phyloP scores from a whole-genome alignment of 805 yeast genomes.

The Cyberlindnera lachancei region DNA sequence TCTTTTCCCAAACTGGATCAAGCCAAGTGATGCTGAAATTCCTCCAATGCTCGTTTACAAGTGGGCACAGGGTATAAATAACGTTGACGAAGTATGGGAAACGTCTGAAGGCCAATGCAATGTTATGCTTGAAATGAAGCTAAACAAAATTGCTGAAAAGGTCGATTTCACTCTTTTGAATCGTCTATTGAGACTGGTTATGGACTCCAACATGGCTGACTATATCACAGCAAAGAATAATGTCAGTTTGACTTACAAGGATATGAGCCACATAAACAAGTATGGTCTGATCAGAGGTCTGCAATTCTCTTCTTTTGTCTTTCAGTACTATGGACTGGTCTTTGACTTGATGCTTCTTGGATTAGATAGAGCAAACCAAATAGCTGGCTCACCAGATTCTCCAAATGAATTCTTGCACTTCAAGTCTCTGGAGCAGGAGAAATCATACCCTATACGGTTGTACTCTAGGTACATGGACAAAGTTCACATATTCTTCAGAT shows the following conservation, averaged over 20 bases:
- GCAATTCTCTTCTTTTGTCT: constrained; percentile 83
- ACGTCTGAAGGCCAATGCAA: constrained; percentile 65
- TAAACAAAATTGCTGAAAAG: constrained; percentile 71
- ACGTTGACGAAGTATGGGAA: constrained; percentile 73
- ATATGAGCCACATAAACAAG: constrained; percentile 89
- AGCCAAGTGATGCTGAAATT: constrained; percentile 89
- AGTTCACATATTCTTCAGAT: constrained; percentile 71
- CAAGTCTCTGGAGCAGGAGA: constrained; percentile 48
- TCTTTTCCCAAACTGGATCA: constrained; percentile 92
- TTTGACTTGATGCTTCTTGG: constrained; percentile 81
- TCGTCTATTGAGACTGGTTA: constrained; percentile 67
- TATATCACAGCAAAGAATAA: constrained; percentile 90
- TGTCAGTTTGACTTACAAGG: constrained; percentile 74
- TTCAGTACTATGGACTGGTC: constrained; percentile 84
- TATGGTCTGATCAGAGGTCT: constrained; percentile 84
- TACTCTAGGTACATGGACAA: constrained; percentile 82
- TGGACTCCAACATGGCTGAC: constrained; percentile 90
- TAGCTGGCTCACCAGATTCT: constrained; percentile 68
- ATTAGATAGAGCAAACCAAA: constrained; percentile 73
- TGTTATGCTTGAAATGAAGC: constrained; percentile 74
- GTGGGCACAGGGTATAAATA: constrained; percentile 90
- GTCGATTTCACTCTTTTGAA: constrained; percentile 84
- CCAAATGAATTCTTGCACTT: constrained; percentile 82
- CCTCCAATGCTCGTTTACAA: constrained; percentile 89
- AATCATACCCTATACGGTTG: constrained; percentile 65